Conservation (phyloP, 2,329 filamentous ascomycete genomes). For the Trichoderma harzianum region DNA sequence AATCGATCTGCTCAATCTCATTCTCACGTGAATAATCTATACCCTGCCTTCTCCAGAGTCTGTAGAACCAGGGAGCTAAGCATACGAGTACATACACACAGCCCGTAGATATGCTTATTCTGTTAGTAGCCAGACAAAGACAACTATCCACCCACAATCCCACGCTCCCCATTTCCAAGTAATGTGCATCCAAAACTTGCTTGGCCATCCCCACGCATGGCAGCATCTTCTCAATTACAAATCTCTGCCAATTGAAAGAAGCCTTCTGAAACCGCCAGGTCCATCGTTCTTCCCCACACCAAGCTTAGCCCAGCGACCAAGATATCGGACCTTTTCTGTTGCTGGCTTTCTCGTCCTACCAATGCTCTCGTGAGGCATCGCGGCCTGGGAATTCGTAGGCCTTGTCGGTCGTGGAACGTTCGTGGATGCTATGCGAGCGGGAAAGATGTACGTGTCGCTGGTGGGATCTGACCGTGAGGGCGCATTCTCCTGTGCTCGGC, state of each 20-base stretch:
- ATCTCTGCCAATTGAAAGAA: conserved; percentile 15
- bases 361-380: neutral
- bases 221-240: neutral
- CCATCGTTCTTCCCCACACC: conserved; percentile 4
- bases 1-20: neutral
- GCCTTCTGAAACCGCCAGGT: conserved; percentile 3
- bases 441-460: neutral
- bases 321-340: neutral
- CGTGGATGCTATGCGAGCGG: neutral
- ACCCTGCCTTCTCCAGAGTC: neutral
- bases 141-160: neutral
- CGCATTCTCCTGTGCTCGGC: neutral
- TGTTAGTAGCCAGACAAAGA: neutral
- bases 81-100: neutral
- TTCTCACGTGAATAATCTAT: neutral
- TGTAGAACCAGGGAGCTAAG: neutral
- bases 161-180: neutral
- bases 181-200: neutral
- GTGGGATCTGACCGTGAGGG: neutral
- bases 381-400: neutral
- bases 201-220: neutral
- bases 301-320: neutral
- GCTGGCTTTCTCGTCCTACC: neutral
- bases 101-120: neutral
- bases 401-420: neutral